These are phyloP conservation scores for Penicillium goetzii DNA, from an alignment of 495 filamentous ascomycete species.

Conservation along the genomic window DNA sequence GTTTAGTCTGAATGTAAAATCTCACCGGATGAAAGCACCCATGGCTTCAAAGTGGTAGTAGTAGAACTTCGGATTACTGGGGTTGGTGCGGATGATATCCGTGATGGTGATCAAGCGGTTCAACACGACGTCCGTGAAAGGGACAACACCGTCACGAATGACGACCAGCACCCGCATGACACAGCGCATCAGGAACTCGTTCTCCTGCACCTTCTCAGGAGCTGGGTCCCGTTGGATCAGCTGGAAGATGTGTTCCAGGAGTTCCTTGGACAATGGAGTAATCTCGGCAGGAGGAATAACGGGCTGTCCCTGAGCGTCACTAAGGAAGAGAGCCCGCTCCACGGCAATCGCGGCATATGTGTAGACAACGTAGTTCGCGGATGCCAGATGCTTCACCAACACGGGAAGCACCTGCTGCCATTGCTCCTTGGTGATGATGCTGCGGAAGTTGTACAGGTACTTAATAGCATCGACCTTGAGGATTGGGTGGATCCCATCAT, in stretches of 20 bases:
- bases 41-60: slow-evolving; percentile 97
- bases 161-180: slow-evolving; percentile 96
- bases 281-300: slow-evolving; percentile 76
- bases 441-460: slow-evolving; percentile 93
- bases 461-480: slow-evolving; percentile 98
- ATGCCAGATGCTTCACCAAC: slow-evolving; percentile 85
- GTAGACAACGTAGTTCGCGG: slow-evolving; percentile 90
- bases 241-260: slow-evolving; percentile 89
- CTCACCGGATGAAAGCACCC: slow-evolving; percentile 86
- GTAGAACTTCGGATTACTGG: slow-evolving; percentile 96
- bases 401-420: slow-evolving; percentile 88
- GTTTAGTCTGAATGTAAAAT: background rate
- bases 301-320: slow-evolving; percentile 69
- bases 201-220: slow-evolving; percentile 94
- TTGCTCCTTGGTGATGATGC: slow-evolving; percentile 80
- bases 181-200: slow-evolving; percentile 97
- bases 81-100: slow-evolving; percentile 84
- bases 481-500: slow-evolving; percentile 72
- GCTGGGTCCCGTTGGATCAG: slow-evolving; percentile 79
- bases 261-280: slow-evolving; percentile 76
- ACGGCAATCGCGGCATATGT: slow-evolving; percentile 95
- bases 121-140: slow-evolving; percentile 73
- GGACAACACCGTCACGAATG: slow-evolving; percentile 74
- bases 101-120: slow-evolving; percentile 83
- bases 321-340: slow-evolving; percentile 83